These are phyloP conservation scores for Actinomortierella ambigua DNA, from an alignment of 371 early-diverging fungal species.

Conservation along the genomic window DNA sequence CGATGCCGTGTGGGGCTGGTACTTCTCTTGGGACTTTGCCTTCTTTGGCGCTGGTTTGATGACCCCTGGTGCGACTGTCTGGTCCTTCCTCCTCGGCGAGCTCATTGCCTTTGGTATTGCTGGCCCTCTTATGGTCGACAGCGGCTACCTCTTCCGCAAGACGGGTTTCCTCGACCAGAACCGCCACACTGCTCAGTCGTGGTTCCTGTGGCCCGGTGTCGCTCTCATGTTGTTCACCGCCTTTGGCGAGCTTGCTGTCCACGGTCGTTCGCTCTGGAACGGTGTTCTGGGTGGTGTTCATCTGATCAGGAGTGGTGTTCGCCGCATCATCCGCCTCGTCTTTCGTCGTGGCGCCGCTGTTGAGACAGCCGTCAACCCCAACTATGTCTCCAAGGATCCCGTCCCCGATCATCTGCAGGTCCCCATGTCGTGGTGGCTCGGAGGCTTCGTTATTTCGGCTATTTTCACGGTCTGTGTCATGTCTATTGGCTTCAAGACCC, in stretches of 20 bases:
- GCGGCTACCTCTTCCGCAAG: constrained; percentile 47
- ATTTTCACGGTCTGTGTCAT: constrained; percentile 65
- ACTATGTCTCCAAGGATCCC: constrained; percentile 44
- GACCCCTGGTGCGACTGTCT: constrained; percentile 62
- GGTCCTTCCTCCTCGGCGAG: constrained; percentile 57
- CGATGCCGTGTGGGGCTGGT: constrained; percentile 65
- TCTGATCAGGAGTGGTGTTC: constrained; percentile 6
- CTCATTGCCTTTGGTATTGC: constrained; percentile 58
- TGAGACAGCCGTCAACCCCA: background rate
- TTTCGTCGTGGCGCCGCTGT: constrained; percentile 35
- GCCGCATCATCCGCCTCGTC: constrained; percentile 19
- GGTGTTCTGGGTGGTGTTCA: constrained; percentile 52
- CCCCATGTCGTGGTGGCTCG: constrained; percentile 64
- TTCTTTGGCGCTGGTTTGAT: constrained; percentile 78
- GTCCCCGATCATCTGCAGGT: constrained; percentile 55
- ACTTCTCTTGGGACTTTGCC: constrained; percentile 57
- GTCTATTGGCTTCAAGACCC: constrained; percentile 60
- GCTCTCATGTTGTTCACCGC: constrained; percentile 69
- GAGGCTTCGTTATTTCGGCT: constrained; percentile 57
- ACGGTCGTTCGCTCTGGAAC: constrained; percentile 55
- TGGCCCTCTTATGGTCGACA: constrained; percentile 48
- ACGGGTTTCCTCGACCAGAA: constrained; percentile 37
- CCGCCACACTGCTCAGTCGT: constrained; percentile 52
- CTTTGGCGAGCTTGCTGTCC: constrained; percentile 63
- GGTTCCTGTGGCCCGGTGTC: constrained; percentile 77